phyloP scores from a whole-genome alignment of 2,329 filamentous ascomycete genomes.

The Pseudocercospora macadamiae region DNA sequence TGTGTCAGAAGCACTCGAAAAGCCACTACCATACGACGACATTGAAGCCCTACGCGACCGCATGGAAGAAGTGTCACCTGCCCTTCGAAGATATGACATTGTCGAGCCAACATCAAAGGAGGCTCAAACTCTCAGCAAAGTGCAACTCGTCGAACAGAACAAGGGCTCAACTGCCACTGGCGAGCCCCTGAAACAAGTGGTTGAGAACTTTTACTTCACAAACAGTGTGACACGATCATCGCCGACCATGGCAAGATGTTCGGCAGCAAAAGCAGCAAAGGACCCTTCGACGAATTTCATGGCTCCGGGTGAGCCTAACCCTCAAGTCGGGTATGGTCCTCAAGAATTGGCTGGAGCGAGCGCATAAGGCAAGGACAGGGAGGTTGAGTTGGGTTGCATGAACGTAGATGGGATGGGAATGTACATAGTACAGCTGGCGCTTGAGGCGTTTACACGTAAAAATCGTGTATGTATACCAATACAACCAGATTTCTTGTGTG shows the following conservation, averaged over 20 bases:
- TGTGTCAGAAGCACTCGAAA: conserved; percentile 85
- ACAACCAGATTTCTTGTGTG: conserved; percentile 18
- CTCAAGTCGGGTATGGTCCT: conserved; percentile 46
- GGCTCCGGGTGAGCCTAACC: conserved; percentile 49
- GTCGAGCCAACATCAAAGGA: conserved; percentile 69
- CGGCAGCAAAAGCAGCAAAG: conserved; percentile 76
- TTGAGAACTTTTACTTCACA: conserved; percentile 98
- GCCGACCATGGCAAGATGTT: conserved; percentile 97
- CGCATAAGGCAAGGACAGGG: conserved; percentile 27
- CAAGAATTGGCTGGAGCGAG: conserved; percentile 27
- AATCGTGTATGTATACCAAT: conserved; percentile 21
- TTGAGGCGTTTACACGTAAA: conserved; percentile 22
- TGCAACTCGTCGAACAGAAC: conserved; percentile 95
- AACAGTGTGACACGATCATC: conserved; percentile 96
- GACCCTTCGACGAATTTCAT: conserved; percentile 56
- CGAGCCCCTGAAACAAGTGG: conserved; percentile 77
- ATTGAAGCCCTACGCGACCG: conserved; percentile 85
- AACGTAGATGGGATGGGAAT: conserved; percentile 10
- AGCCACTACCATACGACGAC: conserved; percentile 88
- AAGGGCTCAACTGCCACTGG: conserved; percentile 77
- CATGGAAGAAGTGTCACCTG: conserved; percentile 92
- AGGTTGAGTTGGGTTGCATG: background rate
- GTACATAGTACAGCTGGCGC: conserved; percentile 25
- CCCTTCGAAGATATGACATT: conserved; percentile 85
- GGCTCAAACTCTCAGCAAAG: conserved; percentile 77